Evolutionary conservation across 2,329 filamentous ascomycete genomes (phyloP), one percentile per base, ranked within the genome.

Genomic region (Hirsutella rhossiliensis): DNA sequence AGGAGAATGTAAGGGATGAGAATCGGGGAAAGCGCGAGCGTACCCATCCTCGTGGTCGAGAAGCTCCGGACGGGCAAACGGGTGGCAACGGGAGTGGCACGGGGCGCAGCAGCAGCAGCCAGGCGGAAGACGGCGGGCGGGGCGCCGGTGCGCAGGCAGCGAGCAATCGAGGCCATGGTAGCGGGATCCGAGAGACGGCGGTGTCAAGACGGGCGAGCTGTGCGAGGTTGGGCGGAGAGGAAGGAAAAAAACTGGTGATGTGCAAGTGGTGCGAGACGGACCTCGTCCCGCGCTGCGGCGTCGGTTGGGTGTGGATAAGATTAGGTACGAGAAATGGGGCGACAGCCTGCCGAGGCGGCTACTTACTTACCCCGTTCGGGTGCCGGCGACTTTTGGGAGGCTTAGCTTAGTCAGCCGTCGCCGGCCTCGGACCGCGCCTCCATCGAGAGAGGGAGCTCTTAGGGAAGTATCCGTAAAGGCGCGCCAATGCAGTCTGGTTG

Each of bases 81-180:
- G 54, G 63, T 54, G 54, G 74, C 68, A 59, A 61, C 50, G 48
- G 54, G 47, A 56, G 52, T 53, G 59, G 63, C 66, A 54, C 55
- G 66, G 56, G 55, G 69, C 55, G 53, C 38, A 41, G 47, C 51
- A 57, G 55, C 69, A 56, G 54, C 39, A 40, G 45, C 51, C 20
- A 60, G 40, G 47, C 56, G 59, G 47, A 71, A 13, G 36, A 34
- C 42, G 11, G 39, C 42, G 43, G 36, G 43, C 19, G 62, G 48
- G 73, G 69, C 50, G 40, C 28, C 40, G 11, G 30, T 15, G 72
- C 66, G 48, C 67, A 66, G 50, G 43, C 40, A 41, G 65, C 64
- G 62, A 70, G 66, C 70, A 64, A 82, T 73, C 65, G 77, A 80
- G 52, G 77, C 75, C 76, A 79, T 79, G 47, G 46, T 28, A 40